phyloP scores from a whole-genome alignment of 73 alveolate genomes.

The Durusdinium trenchii region DNA sequence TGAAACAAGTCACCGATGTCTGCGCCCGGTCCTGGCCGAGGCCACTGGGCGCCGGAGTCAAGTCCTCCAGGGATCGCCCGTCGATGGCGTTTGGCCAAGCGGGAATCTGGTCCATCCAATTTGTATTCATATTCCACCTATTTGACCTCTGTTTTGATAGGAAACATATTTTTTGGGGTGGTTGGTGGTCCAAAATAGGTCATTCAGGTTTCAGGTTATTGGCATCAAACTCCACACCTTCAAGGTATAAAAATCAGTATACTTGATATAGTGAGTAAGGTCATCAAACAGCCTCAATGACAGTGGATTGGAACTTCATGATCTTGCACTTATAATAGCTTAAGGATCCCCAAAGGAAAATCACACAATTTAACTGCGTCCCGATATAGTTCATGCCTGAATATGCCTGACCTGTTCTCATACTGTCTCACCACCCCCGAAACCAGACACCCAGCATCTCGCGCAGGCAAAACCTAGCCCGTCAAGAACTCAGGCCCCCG shows the following conservation, averaged over 20 bases:
- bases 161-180: no score
- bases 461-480: not conserved
- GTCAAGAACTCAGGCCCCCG: not conserved
- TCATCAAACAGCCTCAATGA: no score
- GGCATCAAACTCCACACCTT: no score
- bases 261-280: no score
- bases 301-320: no score
- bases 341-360: not conserved
- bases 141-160: not conserved
- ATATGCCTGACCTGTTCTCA: no score
- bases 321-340: no score
- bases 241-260: no score
- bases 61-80: not conserved
- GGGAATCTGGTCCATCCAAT: not conserved
- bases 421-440: not conserved
- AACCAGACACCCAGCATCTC: not conserved
- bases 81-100: not conserved
- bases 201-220: no score
- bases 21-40: conserved; percentile 73
- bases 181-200: no score
- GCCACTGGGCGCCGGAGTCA: conserved; percentile 76
- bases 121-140: not conserved
- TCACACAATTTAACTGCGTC: not conserved
- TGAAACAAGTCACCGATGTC: conserved; percentile 3
- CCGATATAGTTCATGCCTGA: no score